These are phyloP conservation scores for Buddleja alternifolia DNA, from an alignment of 257 asterid species.

Conservation along the genomic window DNA sequence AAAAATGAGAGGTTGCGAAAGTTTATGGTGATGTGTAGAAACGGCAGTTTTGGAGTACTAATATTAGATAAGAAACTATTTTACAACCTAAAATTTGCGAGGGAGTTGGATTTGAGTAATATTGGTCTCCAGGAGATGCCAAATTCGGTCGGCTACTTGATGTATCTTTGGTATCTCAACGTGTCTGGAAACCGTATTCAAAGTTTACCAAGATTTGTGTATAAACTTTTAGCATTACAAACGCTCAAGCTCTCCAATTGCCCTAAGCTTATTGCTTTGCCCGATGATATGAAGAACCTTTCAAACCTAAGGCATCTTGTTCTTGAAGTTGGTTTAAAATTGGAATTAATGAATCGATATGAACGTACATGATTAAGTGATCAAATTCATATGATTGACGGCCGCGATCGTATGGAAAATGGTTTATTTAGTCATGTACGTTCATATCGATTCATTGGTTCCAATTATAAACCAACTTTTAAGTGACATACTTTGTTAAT, in stretches of 20 bases:
- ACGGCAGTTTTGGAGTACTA: neutral
- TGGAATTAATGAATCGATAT: too few species aligned
- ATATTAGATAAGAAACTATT: neutral
- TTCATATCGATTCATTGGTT: too few species aligned
- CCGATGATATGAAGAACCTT: too few species aligned
- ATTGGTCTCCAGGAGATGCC: slow-evolving; percentile 20
- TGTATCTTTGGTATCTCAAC: too few species aligned
- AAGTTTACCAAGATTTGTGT: slow-evolving; percentile 25
- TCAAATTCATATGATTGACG: too few species aligned
- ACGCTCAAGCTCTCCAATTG: slow-evolving; percentile 27
- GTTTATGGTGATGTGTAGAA: slow-evolving; percentile 7
- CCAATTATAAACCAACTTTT: too few species aligned
- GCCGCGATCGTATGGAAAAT: too few species aligned
- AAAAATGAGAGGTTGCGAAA: slow-evolving; percentile 27
- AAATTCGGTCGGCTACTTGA: slow-evolving; percentile 9
- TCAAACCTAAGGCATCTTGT: too few species aligned
- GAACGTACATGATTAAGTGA: too few species aligned
- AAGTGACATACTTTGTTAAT: too few species aligned
- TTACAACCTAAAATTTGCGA: neutral
- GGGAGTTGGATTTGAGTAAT: neutral
- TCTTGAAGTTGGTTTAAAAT: too few species aligned
- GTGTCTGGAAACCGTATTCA: slow-evolving; percentile 23
- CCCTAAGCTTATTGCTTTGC: slow-evolving; percentile 17
- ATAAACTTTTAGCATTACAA: slow-evolving; percentile 27
- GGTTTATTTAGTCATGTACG: too few species aligned